phyloP scores from a whole-genome alignment of 2,329 filamentous ascomycete species.

The Rhytidhysteron rufulum region DNA sequence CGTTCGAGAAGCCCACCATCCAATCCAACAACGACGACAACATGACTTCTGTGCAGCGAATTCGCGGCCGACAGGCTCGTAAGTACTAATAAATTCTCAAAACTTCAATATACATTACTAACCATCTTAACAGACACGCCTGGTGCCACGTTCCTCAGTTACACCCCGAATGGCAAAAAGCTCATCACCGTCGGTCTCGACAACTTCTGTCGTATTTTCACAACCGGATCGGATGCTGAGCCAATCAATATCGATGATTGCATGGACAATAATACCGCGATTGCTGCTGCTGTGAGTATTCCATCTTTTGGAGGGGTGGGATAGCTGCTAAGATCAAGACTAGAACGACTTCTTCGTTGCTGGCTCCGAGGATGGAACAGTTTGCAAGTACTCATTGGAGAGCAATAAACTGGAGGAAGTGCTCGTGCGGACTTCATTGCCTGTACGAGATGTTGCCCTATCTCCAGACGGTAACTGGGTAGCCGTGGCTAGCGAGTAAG shows the following conservation, averaged over 20 bases:
- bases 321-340: constrained; percentile 12
- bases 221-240: constrained; percentile 86
- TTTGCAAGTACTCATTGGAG: constrained; percentile 84
- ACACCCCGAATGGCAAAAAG: constrained; percentile 82
- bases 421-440: constrained; percentile 77
- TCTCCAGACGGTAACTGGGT: constrained; percentile 81
- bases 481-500: constrained; percentile 88
- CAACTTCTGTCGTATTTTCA: constrained; percentile 89
- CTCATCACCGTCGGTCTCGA: constrained; percentile 91
- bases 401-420: constrained; percentile 74
- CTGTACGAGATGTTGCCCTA: constrained; percentile 80
- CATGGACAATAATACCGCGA: constrained; percentile 76
- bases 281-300: constrained; percentile 62
- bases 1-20: too few species aligned
- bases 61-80: constrained; percentile 32
- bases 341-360: constrained; percentile 80
- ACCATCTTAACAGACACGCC: constrained; percentile 60
- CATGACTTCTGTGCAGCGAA: constrained; percentile 16
- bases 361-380: constrained; percentile 91
- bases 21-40: too few species aligned
- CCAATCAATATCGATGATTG: constrained; percentile 89
- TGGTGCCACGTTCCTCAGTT: constrained; percentile 80
- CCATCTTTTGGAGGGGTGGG: neutral
- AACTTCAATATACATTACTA: constrained; percentile 6
- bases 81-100: constrained; percentile 6